Conservation (phyloP, 352 stramenopile genomes). For the Globisporangium irregulare region DNA sequence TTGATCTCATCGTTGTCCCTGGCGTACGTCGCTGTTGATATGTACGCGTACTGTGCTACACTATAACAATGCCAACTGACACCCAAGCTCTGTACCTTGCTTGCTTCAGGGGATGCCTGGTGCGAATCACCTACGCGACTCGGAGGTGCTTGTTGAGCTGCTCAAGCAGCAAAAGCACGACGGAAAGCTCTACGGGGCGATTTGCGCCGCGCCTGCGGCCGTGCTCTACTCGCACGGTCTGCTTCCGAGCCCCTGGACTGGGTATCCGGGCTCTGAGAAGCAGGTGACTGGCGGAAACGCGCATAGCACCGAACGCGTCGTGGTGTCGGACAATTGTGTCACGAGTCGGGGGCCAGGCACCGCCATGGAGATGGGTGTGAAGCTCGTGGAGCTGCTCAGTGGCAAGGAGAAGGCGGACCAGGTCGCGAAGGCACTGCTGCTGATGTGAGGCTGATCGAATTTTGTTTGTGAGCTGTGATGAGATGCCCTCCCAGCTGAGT, state of each 20-base stretch:
- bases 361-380: conserved; percentile 80
- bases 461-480: background rate
- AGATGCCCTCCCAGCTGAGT: background rate
- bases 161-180: conserved; percentile 64
- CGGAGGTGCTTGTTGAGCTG: conserved; percentile 43
- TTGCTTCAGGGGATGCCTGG: conserved; percentile 57
- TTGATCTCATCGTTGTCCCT: conserved; percentile 67
- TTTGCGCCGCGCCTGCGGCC: conserved; percentile 70
- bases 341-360: conserved; percentile 77
- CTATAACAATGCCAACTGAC: background rate
- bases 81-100: background rate
- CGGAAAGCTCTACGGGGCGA: conserved; percentile 66
- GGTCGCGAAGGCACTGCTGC: conserved; percentile 65
- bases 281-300: conserved; percentile 42
- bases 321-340: conserved; percentile 72
- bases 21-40: conserved; percentile 29
- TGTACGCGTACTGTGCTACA: background rate
- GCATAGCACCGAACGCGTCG: conserved; percentile 44
- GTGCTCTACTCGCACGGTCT: conserved; percentile 68
- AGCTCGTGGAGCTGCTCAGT: conserved; percentile 74
- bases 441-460: conserved; percentile 8
- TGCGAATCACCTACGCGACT: conserved; percentile 71
- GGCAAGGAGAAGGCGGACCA: conserved; percentile 53
- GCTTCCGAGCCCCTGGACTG: conserved; percentile 47
- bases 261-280: conserved; percentile 68